Base-by-base conservation (phyloP, 306 rosid species). In the Herpetospermum pedunculosum region DNA sequence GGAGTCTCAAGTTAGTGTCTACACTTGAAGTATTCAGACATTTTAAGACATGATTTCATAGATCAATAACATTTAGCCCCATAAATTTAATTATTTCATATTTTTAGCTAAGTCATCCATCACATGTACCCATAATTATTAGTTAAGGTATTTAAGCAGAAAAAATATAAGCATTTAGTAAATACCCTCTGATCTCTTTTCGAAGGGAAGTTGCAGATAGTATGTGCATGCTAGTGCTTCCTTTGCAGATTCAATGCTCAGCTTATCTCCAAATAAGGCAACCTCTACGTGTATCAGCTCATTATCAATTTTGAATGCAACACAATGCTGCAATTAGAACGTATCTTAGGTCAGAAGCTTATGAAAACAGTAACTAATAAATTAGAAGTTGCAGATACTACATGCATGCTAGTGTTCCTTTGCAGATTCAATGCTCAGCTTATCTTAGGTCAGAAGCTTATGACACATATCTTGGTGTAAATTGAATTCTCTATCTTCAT, bases 131-230 rank as follows among this genome's bases (percentile, higher is more conserved):
- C 75, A 72, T n/a, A 29, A 49, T 47, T 72, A 35, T 1, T n/a
- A n/a, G n/a, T 49, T 49, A 23, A 71, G 30, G 44, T 71, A 48
- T n/a, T 68, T 43, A 57, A 71, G 19, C 74, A 76, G 54, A 13
- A 60, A 60, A 53, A 13, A 34, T 49, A 44, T 28, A 28, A 38
- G 30, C 25, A 74, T 26, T 13, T 48, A 75, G 47, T 80, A 49
- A 82, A 73, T 91, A 91, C 98, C 98, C 74, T 86, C 97, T n/a
- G 92, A 87, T 87, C 78, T 85, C 83, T 77, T 89, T 80, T 88
- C 96, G 3, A 58, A 9, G 25, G 92, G 94, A 82, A 89, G 87
- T 68, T 82, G 92, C 67, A 89, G 83, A 82, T 91, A 91, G 79
- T 88, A 94, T 58, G 81, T 77, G 90, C 98, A 94, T 50, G 98